Base-by-base conservation (phyloP, 2,329 filamentous ascomycete species). In the Fusarium sp. region DNA sequence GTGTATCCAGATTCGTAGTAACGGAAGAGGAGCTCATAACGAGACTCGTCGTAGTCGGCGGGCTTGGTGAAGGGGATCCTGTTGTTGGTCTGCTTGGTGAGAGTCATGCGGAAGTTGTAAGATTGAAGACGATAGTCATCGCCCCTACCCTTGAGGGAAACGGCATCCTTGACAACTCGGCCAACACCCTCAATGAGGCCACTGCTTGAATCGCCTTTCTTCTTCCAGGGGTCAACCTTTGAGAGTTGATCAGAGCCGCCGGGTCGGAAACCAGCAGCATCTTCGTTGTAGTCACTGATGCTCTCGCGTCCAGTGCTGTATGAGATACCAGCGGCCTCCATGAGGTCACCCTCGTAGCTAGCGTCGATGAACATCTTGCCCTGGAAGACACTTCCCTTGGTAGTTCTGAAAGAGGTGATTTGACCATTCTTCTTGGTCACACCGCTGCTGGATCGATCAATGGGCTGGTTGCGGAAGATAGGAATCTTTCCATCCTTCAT, bases 351-450 rank as follows among this genome's bases (percentile, higher is more conserved):
- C 28, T 75, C 73, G 12, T 75, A 75, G 28, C 73, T 66, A 19
- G 73, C 73, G 37, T 75, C 72, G 10, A 75, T 75, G 12, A 75
- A 75, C 69, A 75, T 75, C 54, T 75, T 74, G 32, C 56, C 72
- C 11, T 49, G 19, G 12, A 70, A 74, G 50, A 69, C 33, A 16
- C 47, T 42, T 11, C 72, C 72, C 6, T 30, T 50, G 6, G 60
- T 37, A 2, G 72, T 74, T 40, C 49, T 75, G 43, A 74, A 74
- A 16, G 72, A 75, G 1, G 46, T n/a, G 13, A 74, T 74, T 8
- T 59, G 46, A 2, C 68, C 46, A 13, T 74, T 74, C 21, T 60
- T 57, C 49, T 75, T 75, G 16, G 62, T 37, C 21, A 75, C 60
- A 11, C 72, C 60, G 7, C 43, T 44, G 7, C 30, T 10, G 16